Conservation (phyloP, 352 stramenopile genomes). For the Phytophthora colocasiae region DNA sequence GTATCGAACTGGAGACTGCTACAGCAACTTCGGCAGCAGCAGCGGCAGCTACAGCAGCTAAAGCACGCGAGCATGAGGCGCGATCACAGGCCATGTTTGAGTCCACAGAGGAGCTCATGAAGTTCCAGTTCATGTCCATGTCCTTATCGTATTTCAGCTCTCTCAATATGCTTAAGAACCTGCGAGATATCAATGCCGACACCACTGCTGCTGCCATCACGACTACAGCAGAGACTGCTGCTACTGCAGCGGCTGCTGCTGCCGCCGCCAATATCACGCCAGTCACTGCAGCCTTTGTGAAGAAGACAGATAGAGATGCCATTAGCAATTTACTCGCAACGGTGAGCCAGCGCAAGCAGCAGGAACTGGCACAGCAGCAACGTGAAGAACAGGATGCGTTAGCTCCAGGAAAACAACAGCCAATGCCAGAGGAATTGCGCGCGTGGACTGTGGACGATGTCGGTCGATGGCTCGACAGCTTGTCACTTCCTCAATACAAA, state of each 20-base stretch:
- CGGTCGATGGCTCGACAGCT: slow-evolving; percentile 89
- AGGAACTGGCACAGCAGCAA: slow-evolving; percentile 64
- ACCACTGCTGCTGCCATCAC: slow-evolving; percentile 90
- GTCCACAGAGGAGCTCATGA: slow-evolving; percentile 96
- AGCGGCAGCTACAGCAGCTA: slow-evolving; percentile 89
- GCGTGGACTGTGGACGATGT: slow-evolving; percentile 94
- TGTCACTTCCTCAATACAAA: slow-evolving; percentile 93
- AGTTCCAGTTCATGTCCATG: slow-evolving; percentile 98
- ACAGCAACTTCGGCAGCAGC: slow-evolving; percentile 92
- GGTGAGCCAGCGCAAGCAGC: slow-evolving; percentile 76
- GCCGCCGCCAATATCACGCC: slow-evolving; percentile 89
- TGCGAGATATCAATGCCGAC: slow-evolving; percentile 94
- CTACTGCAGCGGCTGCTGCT: slow-evolving; percentile 84
- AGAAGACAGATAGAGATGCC: slow-evolving; percentile 68
- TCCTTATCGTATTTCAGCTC: slow-evolving; percentile 95
- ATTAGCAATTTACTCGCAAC: slow-evolving; percentile 66
- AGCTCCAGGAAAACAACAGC: slow-evolving; percentile 49
- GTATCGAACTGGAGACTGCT: slow-evolving; percentile 92
- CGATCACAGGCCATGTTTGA: slow-evolving; percentile 92
- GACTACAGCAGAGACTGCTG: slow-evolving; percentile 88
- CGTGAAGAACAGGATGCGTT: slow-evolving; percentile 72
- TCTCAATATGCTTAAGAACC: slow-evolving; percentile 95
- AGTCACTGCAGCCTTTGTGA: slow-evolving; percentile 29
- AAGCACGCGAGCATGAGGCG: slow-evolving; percentile 92
- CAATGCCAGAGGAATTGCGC: slow-evolving; percentile 75